phyloP scores from a whole-genome alignment of 2,329 filamentous ascomycete species.

The Fusarium penzigii region DNA sequence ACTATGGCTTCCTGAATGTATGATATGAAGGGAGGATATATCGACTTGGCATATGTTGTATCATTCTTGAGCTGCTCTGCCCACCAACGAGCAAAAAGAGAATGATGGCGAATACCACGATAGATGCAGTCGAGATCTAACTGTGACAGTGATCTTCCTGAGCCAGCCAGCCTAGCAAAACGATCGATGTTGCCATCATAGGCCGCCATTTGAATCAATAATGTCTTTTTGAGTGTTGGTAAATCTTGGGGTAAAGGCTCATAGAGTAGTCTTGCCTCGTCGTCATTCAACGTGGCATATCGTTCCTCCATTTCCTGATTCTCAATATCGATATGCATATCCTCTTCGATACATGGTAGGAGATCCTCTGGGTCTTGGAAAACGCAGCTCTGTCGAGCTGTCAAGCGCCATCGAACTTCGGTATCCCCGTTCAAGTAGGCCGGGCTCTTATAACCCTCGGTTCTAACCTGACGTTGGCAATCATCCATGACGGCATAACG shows the following conservation, averaged over 20 bases:
- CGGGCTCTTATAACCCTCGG: background rate
- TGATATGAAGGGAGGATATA: no score
- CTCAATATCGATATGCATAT: background rate
- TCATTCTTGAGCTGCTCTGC: background rate
- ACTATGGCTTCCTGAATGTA: background rate
- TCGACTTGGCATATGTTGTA: no score
- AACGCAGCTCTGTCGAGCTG: background rate
- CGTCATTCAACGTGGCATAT: no score
- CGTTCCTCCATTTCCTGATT: no score
- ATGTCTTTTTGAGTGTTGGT: background rate
- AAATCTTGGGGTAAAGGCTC: background rate
- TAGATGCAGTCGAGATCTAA: background rate
- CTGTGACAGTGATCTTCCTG: background rate
- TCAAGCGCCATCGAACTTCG: background rate
- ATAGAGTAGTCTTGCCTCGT: background rate
- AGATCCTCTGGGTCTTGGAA: background rate
- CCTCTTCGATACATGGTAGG: background rate
- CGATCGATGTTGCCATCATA: constrained; percentile 1
- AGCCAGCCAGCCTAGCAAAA: background rate
- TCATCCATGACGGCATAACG: background rate
- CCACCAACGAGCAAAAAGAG: background rate
- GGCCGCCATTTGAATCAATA: background rate
- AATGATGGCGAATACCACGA: background rate
- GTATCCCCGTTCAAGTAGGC: background rate
- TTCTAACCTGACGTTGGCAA: background rate